A percentile compares a stretch with the other conserved stretches of the same genome.
Evolutionary conservation across 768 basidiomycete genomes (phyloP).

Genomic region (Suillus brevipes): DNA sequence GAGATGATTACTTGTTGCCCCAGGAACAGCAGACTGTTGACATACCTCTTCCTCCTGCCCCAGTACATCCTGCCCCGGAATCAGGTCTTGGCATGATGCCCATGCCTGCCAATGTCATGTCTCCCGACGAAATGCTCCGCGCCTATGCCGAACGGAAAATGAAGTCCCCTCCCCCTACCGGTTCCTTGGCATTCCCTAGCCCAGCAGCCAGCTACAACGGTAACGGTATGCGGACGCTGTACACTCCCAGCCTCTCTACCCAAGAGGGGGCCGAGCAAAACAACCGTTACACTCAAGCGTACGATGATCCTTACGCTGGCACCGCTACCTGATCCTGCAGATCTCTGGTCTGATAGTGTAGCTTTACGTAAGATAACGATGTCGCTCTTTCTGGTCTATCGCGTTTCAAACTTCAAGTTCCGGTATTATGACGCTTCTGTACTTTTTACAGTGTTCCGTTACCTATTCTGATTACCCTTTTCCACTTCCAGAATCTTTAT

Average conservation of each 20-base stretch:
- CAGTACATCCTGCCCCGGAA: constrained; percentile 30
- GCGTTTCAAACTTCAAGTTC: neutral
- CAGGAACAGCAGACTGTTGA: constrained; percentile 19
- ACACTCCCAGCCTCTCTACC: constrained; percentile 19
- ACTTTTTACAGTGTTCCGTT: constrained; percentile 6
- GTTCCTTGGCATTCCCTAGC: constrained; percentile 31
- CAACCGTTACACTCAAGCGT: constrained; percentile 22
- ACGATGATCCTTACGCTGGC: constrained; percentile 27
- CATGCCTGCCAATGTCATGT: constrained; percentile 44
- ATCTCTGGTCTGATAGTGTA: constrained; percentile 4
- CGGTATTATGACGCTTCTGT: constrained; percentile 2
- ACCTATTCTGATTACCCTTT: neutral
- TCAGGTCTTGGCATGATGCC: constrained; percentile 44
- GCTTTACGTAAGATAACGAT: constrained; percentile 1
- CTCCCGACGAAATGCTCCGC: constrained; percentile 76
- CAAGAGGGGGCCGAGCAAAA: constrained; percentile 25
- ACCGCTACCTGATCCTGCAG: constrained; percentile 12
- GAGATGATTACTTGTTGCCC: constrained; percentile 50
- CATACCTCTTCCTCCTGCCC: constrained; percentile 35
- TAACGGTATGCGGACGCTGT: constrained; percentile 31
- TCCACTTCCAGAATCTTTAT: neutral
- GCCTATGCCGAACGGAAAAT: constrained; percentile 60
- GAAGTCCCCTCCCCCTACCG: constrained; percentile 33
- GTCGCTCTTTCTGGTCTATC: neutral
- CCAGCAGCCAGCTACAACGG: constrained; percentile 27